A percentile compares a stretch with the other conserved stretches of the same genome.
Evolutionary conservation across 768 basidiomycete species (phyloP).

Genomic region (Coprinellus micaceus): DNA sequence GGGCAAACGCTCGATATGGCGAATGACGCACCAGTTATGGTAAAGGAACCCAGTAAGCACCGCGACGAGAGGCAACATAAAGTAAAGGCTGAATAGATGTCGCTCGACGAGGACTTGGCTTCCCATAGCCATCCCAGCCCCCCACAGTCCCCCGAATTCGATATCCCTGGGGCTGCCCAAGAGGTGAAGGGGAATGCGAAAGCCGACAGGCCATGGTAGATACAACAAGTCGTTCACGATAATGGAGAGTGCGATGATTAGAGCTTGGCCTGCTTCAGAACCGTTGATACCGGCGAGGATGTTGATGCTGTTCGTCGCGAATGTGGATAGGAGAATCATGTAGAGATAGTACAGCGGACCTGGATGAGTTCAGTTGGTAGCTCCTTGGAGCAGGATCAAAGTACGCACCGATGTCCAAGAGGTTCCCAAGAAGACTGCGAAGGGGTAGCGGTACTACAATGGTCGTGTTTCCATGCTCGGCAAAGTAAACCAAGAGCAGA

Average conservation of each 20-base stretch:
- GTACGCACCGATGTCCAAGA: slow-evolving; percentile 81
- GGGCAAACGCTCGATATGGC: neutral
- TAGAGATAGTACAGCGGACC: slow-evolving; percentile 95
- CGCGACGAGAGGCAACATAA: slow-evolving; percentile 92
- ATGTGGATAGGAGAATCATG: slow-evolving; percentile 94
- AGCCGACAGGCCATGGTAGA: slow-evolving; percentile 82
- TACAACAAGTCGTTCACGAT: slow-evolving; percentile 90
- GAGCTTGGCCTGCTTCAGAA: slow-evolving; percentile 88
- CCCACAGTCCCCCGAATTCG: slow-evolving; percentile 76
- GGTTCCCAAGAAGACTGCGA: slow-evolving; percentile 64
- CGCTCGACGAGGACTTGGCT: slow-evolving; percentile 85
- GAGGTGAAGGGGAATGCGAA: slow-evolving; percentile 67
- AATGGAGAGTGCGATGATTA: slow-evolving; percentile 89
- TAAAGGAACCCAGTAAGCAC: slow-evolving; percentile 89
- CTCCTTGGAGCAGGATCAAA: neutral
- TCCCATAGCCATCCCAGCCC: slow-evolving; percentile 81
- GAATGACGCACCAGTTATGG: slow-evolving; percentile 82
- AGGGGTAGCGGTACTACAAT: slow-evolving; percentile 89
- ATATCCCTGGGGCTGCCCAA: slow-evolving; percentile 63
- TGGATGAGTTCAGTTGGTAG: slow-evolving; percentile 24
- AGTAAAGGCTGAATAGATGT: slow-evolving; percentile 94
- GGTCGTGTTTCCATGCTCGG: slow-evolving; percentile 89
- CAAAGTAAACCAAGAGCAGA: slow-evolving; percentile 92
- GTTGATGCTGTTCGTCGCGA: slow-evolving; percentile 97
- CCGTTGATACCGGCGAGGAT: slow-evolving; percentile 98